Conservation (phyloP, 306 rosid species). For the Senna siamea region DNA sequence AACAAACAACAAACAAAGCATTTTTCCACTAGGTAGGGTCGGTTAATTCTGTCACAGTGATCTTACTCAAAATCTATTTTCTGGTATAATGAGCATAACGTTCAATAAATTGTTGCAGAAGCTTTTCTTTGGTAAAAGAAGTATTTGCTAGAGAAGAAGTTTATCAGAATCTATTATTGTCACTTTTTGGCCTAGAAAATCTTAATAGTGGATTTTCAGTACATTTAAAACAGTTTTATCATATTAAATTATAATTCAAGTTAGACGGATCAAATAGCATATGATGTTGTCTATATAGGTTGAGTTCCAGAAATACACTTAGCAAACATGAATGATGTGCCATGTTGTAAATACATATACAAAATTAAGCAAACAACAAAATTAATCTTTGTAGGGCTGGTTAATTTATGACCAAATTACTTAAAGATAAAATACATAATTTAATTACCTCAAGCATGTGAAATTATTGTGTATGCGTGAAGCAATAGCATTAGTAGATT, state of each 20-base stretch:
- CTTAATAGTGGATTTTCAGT: background rate
- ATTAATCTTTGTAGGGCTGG: background rate
- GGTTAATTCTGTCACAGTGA: background rate
- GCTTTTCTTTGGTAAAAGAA: background rate
- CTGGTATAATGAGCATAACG: background rate
- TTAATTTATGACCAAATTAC: background rate
- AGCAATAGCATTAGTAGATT: background rate
- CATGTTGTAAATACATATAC: background rate
- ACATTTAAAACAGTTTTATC: background rate
- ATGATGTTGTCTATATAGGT: background rate
- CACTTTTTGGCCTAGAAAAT: background rate
- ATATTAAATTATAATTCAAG: conserved; percentile 1
- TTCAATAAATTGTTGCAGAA: background rate
- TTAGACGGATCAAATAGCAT: conserved; percentile 14
- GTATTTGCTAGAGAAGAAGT: conserved; percentile 4
- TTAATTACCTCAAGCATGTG: conserved; percentile 1
- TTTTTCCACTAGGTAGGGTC: too few relatives aligned
- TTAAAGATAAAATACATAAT: background rate
- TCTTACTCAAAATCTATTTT: conserved; percentile 5
- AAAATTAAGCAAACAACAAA: background rate
- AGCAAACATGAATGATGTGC: background rate
- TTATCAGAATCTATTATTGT: background rate
- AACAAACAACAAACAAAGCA: too few relatives aligned
- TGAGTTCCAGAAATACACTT: conserved; percentile 4
- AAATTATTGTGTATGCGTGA: background rate